Evolutionary conservation across 139 green algal species (phyloP).

Genomic region (Eudorina sp.): DNA sequence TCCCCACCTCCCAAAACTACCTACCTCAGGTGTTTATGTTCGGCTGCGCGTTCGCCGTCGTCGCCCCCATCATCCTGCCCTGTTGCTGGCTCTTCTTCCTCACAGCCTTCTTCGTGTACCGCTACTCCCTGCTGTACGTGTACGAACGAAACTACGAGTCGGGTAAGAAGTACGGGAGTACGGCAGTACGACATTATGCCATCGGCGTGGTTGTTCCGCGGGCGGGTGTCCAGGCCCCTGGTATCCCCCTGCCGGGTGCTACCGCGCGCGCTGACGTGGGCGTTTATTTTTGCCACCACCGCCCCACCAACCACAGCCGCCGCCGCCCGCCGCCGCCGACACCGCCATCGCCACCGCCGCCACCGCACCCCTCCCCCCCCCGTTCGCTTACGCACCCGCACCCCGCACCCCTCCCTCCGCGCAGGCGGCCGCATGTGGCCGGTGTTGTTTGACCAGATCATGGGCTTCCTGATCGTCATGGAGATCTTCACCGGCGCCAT

Average conservation of each 20-base stretch:
- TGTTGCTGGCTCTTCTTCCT: slow-evolving; percentile 33
- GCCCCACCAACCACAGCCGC: too few relatives aligned
- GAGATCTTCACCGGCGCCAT: slow-evolving; percentile 26
- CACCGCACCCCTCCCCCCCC: too few relatives aligned
- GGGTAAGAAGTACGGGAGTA: neutral
- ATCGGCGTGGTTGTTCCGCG: too few relatives aligned
- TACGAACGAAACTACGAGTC: slow-evolving; percentile 44
- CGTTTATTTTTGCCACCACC: too few relatives aligned
- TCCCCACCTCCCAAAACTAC: too few relatives aligned
- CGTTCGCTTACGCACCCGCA: neutral
- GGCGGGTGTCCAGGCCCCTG: too few relatives aligned
- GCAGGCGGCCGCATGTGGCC: slow-evolving; percentile 46
- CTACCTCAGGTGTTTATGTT: slow-evolving; percentile 24
- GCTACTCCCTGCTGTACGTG: slow-evolving; percentile 24
- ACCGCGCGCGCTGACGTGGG: too few relatives aligned
- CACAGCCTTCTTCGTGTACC: slow-evolving; percentile 9
- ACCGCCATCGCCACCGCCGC: too few relatives aligned
- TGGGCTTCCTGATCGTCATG: slow-evolving; percentile 13
- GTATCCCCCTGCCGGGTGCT: too few relatives aligned
- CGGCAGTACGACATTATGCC: too few relatives aligned
- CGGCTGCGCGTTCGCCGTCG: slow-evolving; percentile 21
- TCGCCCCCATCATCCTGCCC: slow-evolving; percentile 31
- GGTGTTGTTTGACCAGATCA: slow-evolving; percentile 23
- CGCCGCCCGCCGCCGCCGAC: too few relatives aligned
- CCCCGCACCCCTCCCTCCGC: too few relatives aligned